Evolutionary conservation across 2,329 filamentous ascomycete species (phyloP).

Genomic region (Fusarium sacchari): DNA sequence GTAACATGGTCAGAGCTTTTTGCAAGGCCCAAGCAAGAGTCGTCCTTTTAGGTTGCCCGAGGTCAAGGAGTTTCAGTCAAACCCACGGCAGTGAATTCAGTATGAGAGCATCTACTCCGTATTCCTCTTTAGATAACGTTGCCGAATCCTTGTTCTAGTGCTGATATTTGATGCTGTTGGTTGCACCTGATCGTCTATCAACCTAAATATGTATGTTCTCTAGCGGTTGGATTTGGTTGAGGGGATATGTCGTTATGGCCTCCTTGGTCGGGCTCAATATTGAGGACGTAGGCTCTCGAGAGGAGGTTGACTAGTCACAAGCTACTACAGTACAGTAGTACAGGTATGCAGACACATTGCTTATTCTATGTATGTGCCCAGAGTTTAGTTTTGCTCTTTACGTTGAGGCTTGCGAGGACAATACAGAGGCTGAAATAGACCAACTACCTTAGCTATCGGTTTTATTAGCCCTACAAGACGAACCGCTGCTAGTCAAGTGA

Average conservation of each 20-base stretch:
- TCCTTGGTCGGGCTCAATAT: conserved; percentile 3
- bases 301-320: conserved; percentile 9
- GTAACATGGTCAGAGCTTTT: conserved; percentile 23
- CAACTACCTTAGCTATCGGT: neutral
- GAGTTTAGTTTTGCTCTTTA: neutral
- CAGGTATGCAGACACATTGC: neutral
- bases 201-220: neutral
- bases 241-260: neutral
- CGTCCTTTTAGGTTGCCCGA: neutral
- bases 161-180: neutral
- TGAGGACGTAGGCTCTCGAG: neutral
- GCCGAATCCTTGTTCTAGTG: conserved; percentile 40
- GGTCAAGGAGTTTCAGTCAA: conserved; percentile 11
- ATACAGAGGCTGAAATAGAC: neutral
- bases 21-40: neutral
- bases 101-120: conserved; percentile 4
- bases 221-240: neutral
- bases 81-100: conserved; percentile 13
- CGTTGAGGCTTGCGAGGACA: conserved; percentile 2
- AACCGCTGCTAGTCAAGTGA: neutral
- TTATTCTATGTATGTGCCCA: conserved; percentile 1
- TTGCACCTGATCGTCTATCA: neutral
- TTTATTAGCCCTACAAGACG: neutral
- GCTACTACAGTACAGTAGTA: no score
- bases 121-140: conserved; percentile 26